Percentiles rank a stretch among this genome's conserved stretches.
phyloP scores from a whole-genome alignment of 2,329 filamentous ascomycete species.

The Apiospora rasikravindrae region DNA sequence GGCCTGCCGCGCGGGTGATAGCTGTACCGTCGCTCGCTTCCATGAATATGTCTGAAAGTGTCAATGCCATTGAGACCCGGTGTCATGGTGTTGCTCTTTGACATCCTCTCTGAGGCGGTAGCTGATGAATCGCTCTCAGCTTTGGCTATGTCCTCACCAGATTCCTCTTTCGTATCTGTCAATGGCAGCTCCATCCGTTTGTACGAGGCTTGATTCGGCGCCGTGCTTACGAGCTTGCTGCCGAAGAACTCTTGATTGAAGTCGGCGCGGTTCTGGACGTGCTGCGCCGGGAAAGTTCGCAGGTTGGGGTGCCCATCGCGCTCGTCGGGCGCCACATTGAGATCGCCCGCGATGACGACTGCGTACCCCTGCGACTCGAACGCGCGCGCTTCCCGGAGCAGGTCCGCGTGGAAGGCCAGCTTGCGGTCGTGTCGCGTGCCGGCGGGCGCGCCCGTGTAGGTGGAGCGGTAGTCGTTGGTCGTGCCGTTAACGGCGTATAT shows the following conservation, averaged over 20 bases:
- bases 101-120: too few relatives aligned
- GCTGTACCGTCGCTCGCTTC: slow-evolving; percentile 50
- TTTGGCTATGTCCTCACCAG: too few relatives aligned
- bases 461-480: slow-evolving; percentile 48
- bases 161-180: too few relatives aligned
- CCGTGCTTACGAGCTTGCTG: slow-evolving; percentile 26
- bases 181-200: slow-evolving; percentile 17
- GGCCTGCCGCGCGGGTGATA: slow-evolving; percentile 49
- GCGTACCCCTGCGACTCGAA: slow-evolving; percentile 47
- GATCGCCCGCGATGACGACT: slow-evolving; percentile 56
- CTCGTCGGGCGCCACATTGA: slow-evolving; percentile 52
- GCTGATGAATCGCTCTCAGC: too few relatives aligned
- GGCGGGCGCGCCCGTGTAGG: slow-evolving; percentile 44
- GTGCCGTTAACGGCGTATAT: slow-evolving; percentile 61
- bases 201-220: slow-evolving; percentile 24
- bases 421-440: slow-evolving; percentile 59
- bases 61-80: slow-evolving; percentile 45
- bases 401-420: slow-evolving; percentile 49
- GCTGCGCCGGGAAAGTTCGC: slow-evolving; percentile 48
- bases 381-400: slow-evolving; percentile 49
- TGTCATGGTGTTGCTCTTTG: slow-evolving; percentile 29
- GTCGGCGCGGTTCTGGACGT: slow-evolving; percentile 55
- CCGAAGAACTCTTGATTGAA: slow-evolving; percentile 55
- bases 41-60: slow-evolving; percentile 52
- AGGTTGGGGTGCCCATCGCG: slow-evolving; percentile 49